Evolutionary conservation across 225 moss, liverwort and hornwort genomes (phyloP), one percentile per base, ranked within the genome.

Genomic region (Pseudisothecium myosuroides): DNA sequence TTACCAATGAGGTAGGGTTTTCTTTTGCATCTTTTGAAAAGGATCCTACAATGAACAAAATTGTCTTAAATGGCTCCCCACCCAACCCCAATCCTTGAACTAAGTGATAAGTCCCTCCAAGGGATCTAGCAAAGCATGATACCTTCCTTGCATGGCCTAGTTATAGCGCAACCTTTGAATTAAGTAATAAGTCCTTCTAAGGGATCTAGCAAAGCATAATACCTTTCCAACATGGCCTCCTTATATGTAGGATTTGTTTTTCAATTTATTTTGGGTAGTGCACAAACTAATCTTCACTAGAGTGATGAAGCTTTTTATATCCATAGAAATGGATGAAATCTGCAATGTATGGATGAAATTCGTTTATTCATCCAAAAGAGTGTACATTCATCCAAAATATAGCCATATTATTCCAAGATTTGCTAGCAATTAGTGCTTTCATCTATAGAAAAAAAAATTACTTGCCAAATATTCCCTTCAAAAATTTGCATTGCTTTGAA

Each of bases 261-360:
- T 21, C 2, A 21, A n/a, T 37, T 37, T 37, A 5, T 37, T 22
- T n/a, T 24, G 4, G 8, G 4, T 0, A 23, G 0, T 23, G 7
- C 13, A 69, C 0, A 24, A 23, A 69, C 5, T 1, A 4, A 72
- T 15, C 41, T 72, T 41, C 3, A 14, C 0, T 15, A 0, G 3
- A 27, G 27, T 8, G 3, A 43, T 41, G 41, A 71, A 71, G 3
- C 14, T 37, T 15, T 26, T 8, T 43, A 26, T 1, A 27, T 41
- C 41, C 14, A 71, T 27, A 0, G 7, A 71, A 71, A 71, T 39
- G 1, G 5, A 14, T 41, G 7, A 9, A 71, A 41, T 1, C 2
- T 24, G 0, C 1, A 8, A 26, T 41, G 5, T 26, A 1, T 71
- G 1, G 14, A 71, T 71, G 22, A 14, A 41, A 43, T 14, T 8